A percentile compares a stretch with the other conserved stretches of the same genome.
Conservation (phyloP, 495 filamentous ascomycete genomes). For the Penicillium simplicissimum region DNA sequence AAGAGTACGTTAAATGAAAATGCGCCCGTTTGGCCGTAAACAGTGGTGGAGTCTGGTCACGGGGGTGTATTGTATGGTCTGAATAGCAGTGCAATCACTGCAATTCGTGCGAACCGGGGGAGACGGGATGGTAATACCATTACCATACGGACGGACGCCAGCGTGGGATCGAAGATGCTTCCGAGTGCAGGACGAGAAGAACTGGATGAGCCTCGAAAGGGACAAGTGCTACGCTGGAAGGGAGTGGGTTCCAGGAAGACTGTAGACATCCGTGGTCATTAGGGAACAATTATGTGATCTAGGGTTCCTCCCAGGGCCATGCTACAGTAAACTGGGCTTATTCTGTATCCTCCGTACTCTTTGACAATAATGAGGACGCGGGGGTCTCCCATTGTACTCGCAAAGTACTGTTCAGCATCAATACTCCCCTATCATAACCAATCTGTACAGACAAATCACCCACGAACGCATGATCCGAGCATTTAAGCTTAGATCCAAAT, state of each 20-base stretch:
- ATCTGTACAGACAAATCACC: background rate
- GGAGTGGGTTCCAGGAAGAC: background rate
- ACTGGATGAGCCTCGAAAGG: background rate
- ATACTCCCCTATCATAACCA: background rate
- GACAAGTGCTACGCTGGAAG: slow-evolving; percentile 16
- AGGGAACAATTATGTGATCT: slow-evolving; percentile 4
- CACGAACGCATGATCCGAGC: background rate
- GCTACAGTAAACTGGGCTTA: background rate
- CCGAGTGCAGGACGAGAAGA: slow-evolving; percentile 25
- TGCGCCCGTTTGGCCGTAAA: slow-evolving; percentile 30
- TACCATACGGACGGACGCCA: slow-evolving; percentile 23
- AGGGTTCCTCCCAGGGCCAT: background rate
- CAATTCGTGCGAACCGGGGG: background rate
- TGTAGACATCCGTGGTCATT: background rate
- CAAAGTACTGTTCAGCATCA: background rate
- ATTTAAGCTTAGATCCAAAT: slow-evolving; percentile 6
- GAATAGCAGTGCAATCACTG: background rate
- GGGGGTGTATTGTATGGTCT: slow-evolving; percentile 19
- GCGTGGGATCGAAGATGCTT: slow-evolving; percentile 33
- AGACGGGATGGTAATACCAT: slow-evolving; percentile 22
- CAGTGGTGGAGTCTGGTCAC: slow-evolving; percentile 29
- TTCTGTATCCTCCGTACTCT: background rate
- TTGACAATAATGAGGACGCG: background rate
- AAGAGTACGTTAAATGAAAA: slow-evolving; percentile 14
- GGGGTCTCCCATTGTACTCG: background rate